Conservation (phyloP, 2,329 filamentous ascomycete species). For the Monosporascus sp. region DNA sequence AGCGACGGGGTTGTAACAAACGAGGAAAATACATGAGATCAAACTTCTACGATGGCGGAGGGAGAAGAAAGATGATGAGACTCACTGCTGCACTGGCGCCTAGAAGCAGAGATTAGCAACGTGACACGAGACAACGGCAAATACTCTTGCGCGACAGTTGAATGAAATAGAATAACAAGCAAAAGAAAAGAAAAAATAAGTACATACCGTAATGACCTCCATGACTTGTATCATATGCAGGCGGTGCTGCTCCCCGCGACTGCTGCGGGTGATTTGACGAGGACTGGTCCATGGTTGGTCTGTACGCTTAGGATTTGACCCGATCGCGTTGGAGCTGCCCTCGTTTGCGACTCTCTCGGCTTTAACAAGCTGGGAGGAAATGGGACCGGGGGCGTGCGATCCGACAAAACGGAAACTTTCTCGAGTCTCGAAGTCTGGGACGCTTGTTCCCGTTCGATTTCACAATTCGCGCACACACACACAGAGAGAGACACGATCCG, state of each 20-base stretch:
- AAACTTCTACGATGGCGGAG: slow-evolving; percentile 5
- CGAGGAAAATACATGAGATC: background rate
- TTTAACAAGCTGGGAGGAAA: background rate
- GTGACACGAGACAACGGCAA: slow-evolving; percentile 23
- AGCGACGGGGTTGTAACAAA: background rate
- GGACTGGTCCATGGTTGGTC: slow-evolving; percentile 49
- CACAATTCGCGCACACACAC: background rate
- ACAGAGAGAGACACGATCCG: background rate
- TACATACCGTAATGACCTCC: slow-evolving; percentile 73
- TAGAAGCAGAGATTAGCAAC: slow-evolving; percentile 30
- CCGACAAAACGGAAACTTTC: background rate
- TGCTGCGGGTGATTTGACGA: slow-evolving; percentile 54
- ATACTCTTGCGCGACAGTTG: slow-evolving; percentile 11
- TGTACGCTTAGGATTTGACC: background rate
- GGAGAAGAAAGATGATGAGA: slow-evolving; percentile 18
- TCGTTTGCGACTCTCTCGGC: background rate
- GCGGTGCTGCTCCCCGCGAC: slow-evolving; percentile 18
- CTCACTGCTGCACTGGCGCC: slow-evolving; percentile 44
- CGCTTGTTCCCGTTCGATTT: background rate
- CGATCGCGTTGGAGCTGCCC: background rate
- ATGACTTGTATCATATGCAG: slow-evolving; percentile 65
- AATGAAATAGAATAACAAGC: background rate
- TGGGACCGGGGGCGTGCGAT: background rate
- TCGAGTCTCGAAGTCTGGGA: background rate
- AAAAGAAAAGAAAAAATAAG: slow-evolving; percentile 17